Evolutionary conservation across 257 asterid species (phyloP), one percentile per base, ranked within the genome.

Genomic region (Solanum tacnaense): DNA sequence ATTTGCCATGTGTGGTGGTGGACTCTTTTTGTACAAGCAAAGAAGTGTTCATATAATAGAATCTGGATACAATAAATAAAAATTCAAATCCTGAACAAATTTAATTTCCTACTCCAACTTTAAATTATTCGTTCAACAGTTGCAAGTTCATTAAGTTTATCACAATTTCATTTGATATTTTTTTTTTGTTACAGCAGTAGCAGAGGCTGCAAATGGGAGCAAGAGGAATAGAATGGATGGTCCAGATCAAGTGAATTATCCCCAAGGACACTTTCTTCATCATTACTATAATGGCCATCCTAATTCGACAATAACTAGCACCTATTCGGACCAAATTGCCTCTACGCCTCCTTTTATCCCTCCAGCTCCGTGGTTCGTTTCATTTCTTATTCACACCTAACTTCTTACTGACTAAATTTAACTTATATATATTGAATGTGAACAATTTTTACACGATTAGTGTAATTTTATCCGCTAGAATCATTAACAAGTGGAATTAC

Each of bases 151-250:
- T 70, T 70, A 70, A 31, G 71, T n/a, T 62, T 32, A 71, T 36
- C 78, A 71, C 2, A 15, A 74, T 36, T 5, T 75, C 11, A 5
- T 36, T 11, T 75, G 16, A 6, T 20, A 1, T 2, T 0, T 25
- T 5, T 67, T 13, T 44, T 83, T 16, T 23, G 39, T 52, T 73
- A 60, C 9, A 87, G 89, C 67, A 79, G 91, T 84, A 71, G 87
- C 90, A 74, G 90, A 89, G 38, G 88, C 86, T 67, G 86, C 29
- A 65, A 87, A 39, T 5, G 58, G 15, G 52, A 88, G 32, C 52
- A 89, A 89, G 86, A 88, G 46, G 86, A 90, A 88, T 32, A 81
- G 27, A 46, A 81, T 81, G 38, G 68, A 46, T 46, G 68, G 85
- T 29, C 34, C 68, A 81, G 29, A 46, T 46, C 86, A 87, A 85